Percentiles rank a stretch among this genome's conserved stretches.
These are phyloP conservation scores for Iris macrosiphon DNA, from an alignment of 106 monocot species.

Conservation along the genomic window DNA sequence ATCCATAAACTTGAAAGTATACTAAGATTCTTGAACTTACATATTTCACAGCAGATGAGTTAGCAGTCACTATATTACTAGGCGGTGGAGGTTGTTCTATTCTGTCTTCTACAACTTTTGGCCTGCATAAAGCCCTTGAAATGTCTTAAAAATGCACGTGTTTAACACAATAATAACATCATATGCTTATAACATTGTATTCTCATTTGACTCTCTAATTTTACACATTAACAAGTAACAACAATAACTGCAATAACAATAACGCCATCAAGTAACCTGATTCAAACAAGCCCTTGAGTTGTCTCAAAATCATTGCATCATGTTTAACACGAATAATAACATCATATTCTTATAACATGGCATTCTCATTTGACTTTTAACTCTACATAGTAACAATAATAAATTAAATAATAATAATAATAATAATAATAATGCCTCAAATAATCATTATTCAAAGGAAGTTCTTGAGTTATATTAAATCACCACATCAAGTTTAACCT, in stretches of 20 bases:
- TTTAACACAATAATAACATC: not conserved
- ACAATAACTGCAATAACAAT: not conserved
- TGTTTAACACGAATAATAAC: not conserved
- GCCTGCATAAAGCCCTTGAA: slow-evolving; percentile 42
- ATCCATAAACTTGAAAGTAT: no score
- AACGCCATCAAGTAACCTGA: not conserved
- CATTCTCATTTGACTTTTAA: no score
- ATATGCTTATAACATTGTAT: no score
- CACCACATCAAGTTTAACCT: not conserved
- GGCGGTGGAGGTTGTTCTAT: slow-evolving; percentile 43
- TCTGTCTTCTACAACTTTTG: slow-evolving; percentile 47
- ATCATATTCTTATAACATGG: no score
- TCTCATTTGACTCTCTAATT: not conserved
- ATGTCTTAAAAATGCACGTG: not conserved
- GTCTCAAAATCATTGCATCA: not conserved
- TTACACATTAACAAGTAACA: slow-evolving; percentile 1
- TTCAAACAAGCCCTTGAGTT: not conserved
- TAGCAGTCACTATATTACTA: slow-evolving; percentile 30
- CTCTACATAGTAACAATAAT: no score
- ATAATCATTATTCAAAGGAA: not conserved
- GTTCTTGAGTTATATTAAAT: not conserved
- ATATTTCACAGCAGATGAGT: slow-evolving; percentile 61
- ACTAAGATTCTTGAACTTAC: slow-evolving; percentile 29
- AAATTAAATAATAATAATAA: no score
- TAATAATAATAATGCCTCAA: no score